Conservation (phyloP, 352 stramenopile genomes). For the Thalassiosira mediterranea region DNA sequence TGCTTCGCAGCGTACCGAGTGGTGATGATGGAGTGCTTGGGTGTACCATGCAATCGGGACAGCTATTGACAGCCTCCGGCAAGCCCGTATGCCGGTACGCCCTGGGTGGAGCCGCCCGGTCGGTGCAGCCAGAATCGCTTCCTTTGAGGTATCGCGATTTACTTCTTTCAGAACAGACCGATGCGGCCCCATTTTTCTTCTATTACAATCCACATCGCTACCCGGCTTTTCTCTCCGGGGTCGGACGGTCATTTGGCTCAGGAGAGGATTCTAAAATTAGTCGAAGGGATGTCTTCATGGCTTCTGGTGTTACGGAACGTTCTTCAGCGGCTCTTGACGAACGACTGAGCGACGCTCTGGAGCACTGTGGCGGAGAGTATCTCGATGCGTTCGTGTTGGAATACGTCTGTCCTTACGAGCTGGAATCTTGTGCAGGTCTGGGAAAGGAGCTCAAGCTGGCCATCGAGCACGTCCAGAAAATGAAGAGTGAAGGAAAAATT, state of each 20-base stretch:
- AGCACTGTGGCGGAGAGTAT: slow-evolving; percentile 37
- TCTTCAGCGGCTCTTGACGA: slow-evolving; percentile 22
- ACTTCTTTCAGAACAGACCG: background rate
- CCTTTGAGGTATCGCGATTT: slow-evolving; percentile 18
- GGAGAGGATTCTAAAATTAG: background rate
- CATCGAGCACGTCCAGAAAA: slow-evolving; percentile 26
- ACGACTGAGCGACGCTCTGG: slow-evolving; percentile 33
- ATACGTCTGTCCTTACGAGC: slow-evolving; percentile 48
- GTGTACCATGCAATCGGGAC: slow-evolving; percentile 6
- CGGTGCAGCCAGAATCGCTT: slow-evolving; percentile 20
- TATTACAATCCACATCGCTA: slow-evolving; percentile 61
- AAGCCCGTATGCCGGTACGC: slow-evolving; percentile 46
- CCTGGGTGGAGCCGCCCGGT: slow-evolving; percentile 45
- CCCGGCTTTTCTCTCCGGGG: slow-evolving; percentile 38
- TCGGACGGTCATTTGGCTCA: slow-evolving; percentile 14
- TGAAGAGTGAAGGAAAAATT: slow-evolving; percentile 23
- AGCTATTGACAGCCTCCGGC: slow-evolving; percentile 30
- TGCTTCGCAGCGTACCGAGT: no score
- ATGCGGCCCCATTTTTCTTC: slow-evolving; percentile 45
- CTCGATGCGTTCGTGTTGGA: slow-evolving; percentile 51
- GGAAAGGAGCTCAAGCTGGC: slow-evolving; percentile 21
- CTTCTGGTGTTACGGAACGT: slow-evolving; percentile 34
- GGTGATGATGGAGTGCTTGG: no score
- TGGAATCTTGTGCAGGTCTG: background rate
- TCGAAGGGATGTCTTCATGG: slow-evolving; percentile 46